Conservation (phyloP, 139 green algal species). For the Mychonastes homosphaera region DNA sequence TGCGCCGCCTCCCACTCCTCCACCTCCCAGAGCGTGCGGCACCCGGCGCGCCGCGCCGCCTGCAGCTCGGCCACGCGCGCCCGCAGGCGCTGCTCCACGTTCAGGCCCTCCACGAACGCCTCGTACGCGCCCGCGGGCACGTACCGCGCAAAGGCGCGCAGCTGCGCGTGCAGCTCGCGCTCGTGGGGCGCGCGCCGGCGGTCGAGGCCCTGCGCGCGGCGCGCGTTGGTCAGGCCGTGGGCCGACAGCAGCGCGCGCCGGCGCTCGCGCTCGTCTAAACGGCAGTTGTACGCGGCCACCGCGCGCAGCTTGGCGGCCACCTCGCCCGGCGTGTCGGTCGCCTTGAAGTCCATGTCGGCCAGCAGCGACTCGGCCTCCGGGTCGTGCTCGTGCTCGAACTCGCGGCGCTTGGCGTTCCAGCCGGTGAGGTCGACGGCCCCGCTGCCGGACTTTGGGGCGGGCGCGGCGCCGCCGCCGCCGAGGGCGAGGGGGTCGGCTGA, state of each 20-base stretch:
- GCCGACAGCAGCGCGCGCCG: slow-evolving; percentile 63
- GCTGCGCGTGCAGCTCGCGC: slow-evolving; percentile 46
- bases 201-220: slow-evolving; percentile 41
- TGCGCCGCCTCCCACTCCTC: slow-evolving; percentile 20
- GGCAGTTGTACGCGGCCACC: slow-evolving; percentile 78
- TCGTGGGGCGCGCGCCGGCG: slow-evolving; percentile 46
- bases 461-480: too few species aligned
- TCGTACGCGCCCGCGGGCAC: slow-evolving; percentile 55
- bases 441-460: too few species aligned
- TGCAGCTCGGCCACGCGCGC: slow-evolving; percentile 73
- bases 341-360: slow-evolving; percentile 52
- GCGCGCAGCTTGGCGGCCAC: slow-evolving; percentile 53
- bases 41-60: slow-evolving; percentile 48
- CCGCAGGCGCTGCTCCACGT: slow-evolving; percentile 71
- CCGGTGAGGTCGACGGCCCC: slow-evolving; percentile 44
- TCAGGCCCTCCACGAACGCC: slow-evolving; percentile 62
- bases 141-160: slow-evolving; percentile 70
- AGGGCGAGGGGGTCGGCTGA: too few species aligned
- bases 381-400: slow-evolving; percentile 94
- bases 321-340: slow-evolving; percentile 44
- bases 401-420: slow-evolving; percentile 76
- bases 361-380: slow-evolving; percentile 25
- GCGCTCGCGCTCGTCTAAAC: slow-evolving; percentile 33
- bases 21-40: slow-evolving; percentile 61
- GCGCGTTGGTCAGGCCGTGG: slow-evolving; percentile 36